Evolutionary conservation across 345 rosid species (phyloP), one percentile per base, ranked within the genome.

Genomic region (Linum trigynum): DNA sequence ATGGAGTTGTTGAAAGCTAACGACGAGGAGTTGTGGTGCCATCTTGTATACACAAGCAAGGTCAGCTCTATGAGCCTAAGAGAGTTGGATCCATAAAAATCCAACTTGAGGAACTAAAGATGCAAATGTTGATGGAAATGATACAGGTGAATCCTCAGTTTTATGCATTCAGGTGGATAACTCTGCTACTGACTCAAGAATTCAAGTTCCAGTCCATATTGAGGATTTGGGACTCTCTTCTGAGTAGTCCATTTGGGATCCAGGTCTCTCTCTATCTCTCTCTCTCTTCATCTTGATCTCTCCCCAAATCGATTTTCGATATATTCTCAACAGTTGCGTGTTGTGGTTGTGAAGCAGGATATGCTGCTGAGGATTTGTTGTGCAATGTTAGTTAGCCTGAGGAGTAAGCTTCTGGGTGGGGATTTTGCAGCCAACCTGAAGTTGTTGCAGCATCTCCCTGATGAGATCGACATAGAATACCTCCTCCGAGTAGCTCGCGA

Each of bases 201-300:
- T 87, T 87, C 74, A 71, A 75, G 70, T 79, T 85, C 60, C 85
- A 76, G 35, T 71, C 83, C 58, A 83, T 87, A 74, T 70, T 83
- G 67, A 77, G 94, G 76, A 87, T 87, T 55, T 87, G 94, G 94
- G 88, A 87, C 78, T 74, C 90, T 76, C 80, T 87, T 72, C 67
- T 87, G 63, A 79, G 94, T 63, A 83, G 80, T 76, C 85, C 85
- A 10, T 83, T 61, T 55, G 90, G 90, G 11, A 65, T 83, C 66
- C 85, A 85, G 89, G 89, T 84, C 55, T 60, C 38, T 74, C 59
- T 58, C 67, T 62, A 16, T 55, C 59, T 39, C 42, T 12, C 55
- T 12, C 55, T 6, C 41, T 32, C 11, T 3, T 4, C 40, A 1
- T 3, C 11, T 39, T 16, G 23, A 3, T 16, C 14, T 3, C 39